phyloP scores from a whole-genome alignment of 495 filamentous ascomycete species.

The Beverwykella pulmonaria region DNA sequence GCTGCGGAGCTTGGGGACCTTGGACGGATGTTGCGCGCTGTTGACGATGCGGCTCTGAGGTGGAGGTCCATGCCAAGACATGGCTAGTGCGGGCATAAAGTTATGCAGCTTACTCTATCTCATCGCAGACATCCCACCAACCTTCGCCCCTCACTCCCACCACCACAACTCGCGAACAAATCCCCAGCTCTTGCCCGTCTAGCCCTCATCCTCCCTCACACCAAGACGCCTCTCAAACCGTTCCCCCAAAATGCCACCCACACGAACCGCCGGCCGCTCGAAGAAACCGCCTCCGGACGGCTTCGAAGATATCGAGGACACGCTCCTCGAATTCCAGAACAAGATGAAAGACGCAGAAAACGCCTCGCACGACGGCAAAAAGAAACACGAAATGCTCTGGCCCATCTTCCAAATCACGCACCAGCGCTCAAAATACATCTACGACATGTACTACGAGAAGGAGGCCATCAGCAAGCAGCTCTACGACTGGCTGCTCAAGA shows the following conservation, averaged over 20 bases:
- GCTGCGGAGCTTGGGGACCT: conserved; percentile 31
- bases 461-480: conserved; percentile 87
- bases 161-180: background rate
- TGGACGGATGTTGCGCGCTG: background rate
- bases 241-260: conserved; percentile 66
- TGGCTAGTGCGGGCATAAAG: conserved; percentile 9
- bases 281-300: conserved; percentile 92
- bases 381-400: conserved; percentile 89
- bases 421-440: conserved; percentile 91
- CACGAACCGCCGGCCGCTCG: conserved; percentile 67
- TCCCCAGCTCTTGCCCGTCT: background rate
- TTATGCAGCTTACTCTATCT: background rate
- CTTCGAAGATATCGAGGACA: conserved; percentile 96
- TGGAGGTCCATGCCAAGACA: conserved; percentile 3
- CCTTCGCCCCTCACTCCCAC: background rate
- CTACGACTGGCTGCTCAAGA: conserved; percentile 97
- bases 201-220: background rate
- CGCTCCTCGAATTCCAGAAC: conserved; percentile 90
- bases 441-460: conserved; percentile 97
- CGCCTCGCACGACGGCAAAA: conserved; percentile 70
- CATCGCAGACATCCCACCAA: background rate
- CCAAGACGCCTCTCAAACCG: too few relatives aligned
- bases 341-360: conserved; percentile 99
- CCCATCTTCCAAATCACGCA: conserved; percentile 97
- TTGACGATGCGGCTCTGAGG: conserved; percentile 21